Percentiles rank a stretch among this genome's conserved stretches.
phyloP scores from a whole-genome alignment of 148 eudicot species.

The Linanthus parryae region DNA sequence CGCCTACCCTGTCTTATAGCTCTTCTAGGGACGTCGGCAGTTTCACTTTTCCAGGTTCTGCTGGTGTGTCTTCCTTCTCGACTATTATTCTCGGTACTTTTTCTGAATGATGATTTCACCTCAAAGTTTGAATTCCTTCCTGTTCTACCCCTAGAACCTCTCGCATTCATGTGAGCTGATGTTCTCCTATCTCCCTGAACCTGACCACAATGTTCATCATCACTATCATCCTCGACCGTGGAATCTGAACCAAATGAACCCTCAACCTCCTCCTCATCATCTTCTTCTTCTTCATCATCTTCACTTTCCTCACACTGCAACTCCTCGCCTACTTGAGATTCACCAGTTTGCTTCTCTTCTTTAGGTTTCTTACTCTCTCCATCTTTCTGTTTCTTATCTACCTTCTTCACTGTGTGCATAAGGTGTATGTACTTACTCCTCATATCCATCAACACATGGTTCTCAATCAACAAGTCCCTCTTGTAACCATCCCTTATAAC shows the following conservation, averaged over 20 bases:
- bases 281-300: constrained; percentile 25
- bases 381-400: constrained; percentile 30
- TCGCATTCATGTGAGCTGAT: constrained; percentile 4
- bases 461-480: constrained; percentile 62
- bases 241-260: too few relatives aligned
- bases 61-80: constrained; percentile 1
- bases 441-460: constrained; percentile 57
- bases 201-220: constrained; percentile 13
- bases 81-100: constrained; percentile 2
- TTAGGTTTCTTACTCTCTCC: constrained; percentile 13
- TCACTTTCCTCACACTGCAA: constrained; percentile 35
- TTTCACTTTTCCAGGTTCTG: not conserved
- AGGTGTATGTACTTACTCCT: constrained; percentile 70
- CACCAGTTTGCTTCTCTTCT: constrained; percentile 17
- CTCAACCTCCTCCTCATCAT: constrained; percentile 24
- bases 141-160: constrained; percentile 17
- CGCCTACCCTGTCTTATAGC: not conserved
- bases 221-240: not conserved
- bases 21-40: constrained; percentile 11
- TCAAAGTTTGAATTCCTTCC: constrained; percentile 13
- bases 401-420: constrained; percentile 53
- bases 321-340: constrained; percentile 24
- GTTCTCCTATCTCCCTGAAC: constrained; percentile 13
- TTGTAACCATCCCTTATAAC: constrained; percentile 78
- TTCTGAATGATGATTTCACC: constrained; percentile 9